Conservation (phyloP, 2,329 filamentous ascomycete genomes). For the Aureobasidium leucospermi region DNA sequence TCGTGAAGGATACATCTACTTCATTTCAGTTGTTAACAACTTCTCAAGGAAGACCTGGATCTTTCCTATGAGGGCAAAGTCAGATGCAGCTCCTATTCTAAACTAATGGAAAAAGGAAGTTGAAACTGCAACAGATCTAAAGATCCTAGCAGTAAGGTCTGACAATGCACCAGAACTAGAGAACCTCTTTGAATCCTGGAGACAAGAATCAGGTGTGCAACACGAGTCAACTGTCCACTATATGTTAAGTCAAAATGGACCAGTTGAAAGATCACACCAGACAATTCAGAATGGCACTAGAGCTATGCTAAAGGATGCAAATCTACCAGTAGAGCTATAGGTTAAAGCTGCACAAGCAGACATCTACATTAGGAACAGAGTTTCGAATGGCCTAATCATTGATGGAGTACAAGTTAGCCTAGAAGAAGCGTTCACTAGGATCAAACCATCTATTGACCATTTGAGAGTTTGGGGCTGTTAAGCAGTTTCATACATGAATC, state of each 20-base stretch:
- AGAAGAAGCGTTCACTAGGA: not conserved
- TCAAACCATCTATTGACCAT: not conserved
- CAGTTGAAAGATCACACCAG: not conserved
- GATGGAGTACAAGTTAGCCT: not conserved
- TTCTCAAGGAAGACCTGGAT: not conserved
- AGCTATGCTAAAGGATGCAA: not conserved
- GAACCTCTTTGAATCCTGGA: not conserved
- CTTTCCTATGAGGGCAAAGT: not conserved
- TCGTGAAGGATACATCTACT: not conserved
- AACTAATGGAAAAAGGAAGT: not conserved
- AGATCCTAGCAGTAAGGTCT: not conserved
- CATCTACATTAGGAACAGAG: not conserved
- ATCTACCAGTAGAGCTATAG: not conserved
- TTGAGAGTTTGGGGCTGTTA: not conserved
- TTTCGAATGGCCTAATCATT: not conserved
- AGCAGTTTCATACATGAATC: not conserved
- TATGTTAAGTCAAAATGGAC: not conserved
- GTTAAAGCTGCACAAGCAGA: not conserved
- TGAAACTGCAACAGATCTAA: not conserved
- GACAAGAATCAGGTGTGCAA: not conserved
- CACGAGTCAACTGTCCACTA: not conserved
- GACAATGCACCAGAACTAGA: not conserved
- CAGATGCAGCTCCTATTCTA: not conserved
- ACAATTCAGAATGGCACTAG: not conserved
- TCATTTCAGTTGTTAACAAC: not conserved